These are phyloP conservation scores for Diaporthe sp. DNA, from an alignment of 2,329 filamentous ascomycete genomes.

Conservation along the genomic window DNA sequence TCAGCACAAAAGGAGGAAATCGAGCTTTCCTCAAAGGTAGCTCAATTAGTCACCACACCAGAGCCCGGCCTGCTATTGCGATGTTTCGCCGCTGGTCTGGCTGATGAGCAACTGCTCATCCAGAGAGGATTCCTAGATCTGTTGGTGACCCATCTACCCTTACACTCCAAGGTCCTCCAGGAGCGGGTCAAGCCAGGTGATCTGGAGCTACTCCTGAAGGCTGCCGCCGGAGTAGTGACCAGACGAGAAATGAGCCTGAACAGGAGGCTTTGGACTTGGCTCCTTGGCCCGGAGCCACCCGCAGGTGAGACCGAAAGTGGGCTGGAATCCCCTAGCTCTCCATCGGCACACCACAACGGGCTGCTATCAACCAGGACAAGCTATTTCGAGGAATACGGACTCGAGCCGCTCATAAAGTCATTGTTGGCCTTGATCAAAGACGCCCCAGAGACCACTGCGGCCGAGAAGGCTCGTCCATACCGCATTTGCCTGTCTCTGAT, in stretches of 20 bases:
- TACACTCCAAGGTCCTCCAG: slow-evolving; percentile 86
- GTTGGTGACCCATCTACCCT: slow-evolving; percentile 88
- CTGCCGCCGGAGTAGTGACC: slow-evolving; percentile 88
- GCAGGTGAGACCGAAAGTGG: slow-evolving; percentile 61
- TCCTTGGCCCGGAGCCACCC: slow-evolving; percentile 81
- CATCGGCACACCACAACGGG: slow-evolving; percentile 57
- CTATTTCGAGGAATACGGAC: slow-evolving; percentile 87
- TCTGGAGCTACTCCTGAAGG: slow-evolving; percentile 82
- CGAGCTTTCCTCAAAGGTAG: slow-evolving; percentile 65
- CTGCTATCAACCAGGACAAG: slow-evolving; percentile 72
- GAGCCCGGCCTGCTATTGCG: slow-evolving; percentile 92
- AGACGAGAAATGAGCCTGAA: slow-evolving; percentile 98
- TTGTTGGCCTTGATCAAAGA: slow-evolving; percentile 79
- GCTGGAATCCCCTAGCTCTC: slow-evolving; percentile 58
- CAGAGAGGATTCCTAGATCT: slow-evolving; percentile 95
- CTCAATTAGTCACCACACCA: slow-evolving; percentile 82
- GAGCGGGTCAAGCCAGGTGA: slow-evolving; percentile 79
- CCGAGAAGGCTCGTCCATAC: slow-evolving; percentile 85
- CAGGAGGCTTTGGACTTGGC: slow-evolving; percentile 94
- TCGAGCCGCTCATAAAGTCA: slow-evolving; percentile 79
- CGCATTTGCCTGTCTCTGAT: slow-evolving; percentile 94
- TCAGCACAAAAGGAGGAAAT: slow-evolving; percentile 53
- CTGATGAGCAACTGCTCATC: slow-evolving; percentile 89
- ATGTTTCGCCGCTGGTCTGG: slow-evolving; percentile 90
- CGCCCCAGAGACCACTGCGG: slow-evolving; percentile 61